Evolutionary conservation across 352 stramenopile species (phyloP).

Genomic region (Phytophthora cryptogea): DNA sequence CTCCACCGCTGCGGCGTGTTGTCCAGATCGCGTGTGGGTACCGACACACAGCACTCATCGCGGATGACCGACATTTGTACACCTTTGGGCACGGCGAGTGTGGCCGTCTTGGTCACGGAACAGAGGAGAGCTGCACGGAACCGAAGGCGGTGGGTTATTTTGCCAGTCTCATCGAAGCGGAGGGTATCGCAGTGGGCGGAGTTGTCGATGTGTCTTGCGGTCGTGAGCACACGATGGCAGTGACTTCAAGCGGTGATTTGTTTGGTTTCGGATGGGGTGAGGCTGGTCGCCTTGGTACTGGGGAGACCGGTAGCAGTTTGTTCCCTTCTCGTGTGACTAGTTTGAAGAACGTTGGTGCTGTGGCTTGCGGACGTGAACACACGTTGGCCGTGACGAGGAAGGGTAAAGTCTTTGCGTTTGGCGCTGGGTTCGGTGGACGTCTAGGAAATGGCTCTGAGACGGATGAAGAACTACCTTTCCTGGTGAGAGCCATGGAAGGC

Average conservation of each 20-base stretch:
- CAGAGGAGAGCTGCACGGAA: conserved; percentile 48
- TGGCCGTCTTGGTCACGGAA: conserved; percentile 72
- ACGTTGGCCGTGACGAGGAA: conserved; percentile 61
- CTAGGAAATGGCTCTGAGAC: conserved; percentile 68
- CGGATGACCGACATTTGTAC: conserved; percentile 63
- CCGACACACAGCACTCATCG: conserved; percentile 75
- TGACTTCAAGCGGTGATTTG: conserved; percentile 64
- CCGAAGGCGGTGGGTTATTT: conserved; percentile 67
- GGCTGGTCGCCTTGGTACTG: conserved; percentile 79
- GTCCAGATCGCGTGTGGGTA: conserved; percentile 79
- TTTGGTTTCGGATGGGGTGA: conserved; percentile 88
- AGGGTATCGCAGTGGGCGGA: conserved; percentile 39
- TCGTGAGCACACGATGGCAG: conserved; percentile 86
- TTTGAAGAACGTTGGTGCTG: conserved; percentile 49
- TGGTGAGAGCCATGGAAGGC: conserved; percentile 38
- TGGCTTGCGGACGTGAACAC: conserved; percentile 85
- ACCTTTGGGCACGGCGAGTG: conserved; percentile 86
- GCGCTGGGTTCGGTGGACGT: conserved; percentile 76
- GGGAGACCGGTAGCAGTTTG: conserved; percentile 70
- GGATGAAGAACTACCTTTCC: conserved; percentile 61
- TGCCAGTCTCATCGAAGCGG: conserved; percentile 43
- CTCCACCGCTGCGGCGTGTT: conserved; percentile 55
- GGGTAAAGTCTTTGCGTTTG: conserved; percentile 74
- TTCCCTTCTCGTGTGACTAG: conserved; percentile 58
- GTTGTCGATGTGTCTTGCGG: conserved; percentile 70